A percentile compares a stretch with the other conserved stretches of the same genome.
phyloP scores from a whole-genome alignment of 345 rosid genomes.

The Eucalyptus sp. region DNA sequence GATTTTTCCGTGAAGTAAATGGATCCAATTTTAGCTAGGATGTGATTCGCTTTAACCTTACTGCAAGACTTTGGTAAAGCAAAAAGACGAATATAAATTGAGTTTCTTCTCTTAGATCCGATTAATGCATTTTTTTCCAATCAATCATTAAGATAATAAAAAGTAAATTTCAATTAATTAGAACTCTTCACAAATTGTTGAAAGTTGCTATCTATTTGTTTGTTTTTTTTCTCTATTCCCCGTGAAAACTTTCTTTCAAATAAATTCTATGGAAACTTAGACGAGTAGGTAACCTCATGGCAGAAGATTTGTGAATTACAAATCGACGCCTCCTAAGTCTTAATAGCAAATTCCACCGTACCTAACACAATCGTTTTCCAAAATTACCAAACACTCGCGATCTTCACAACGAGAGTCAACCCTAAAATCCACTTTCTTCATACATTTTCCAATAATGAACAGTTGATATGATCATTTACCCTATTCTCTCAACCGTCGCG shows the following conservation, averaged over 20 bases:
- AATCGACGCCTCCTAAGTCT: neutral
- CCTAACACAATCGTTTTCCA: neutral
- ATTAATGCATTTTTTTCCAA: neutral
- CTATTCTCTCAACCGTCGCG: neutral
- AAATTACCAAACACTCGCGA: neutral
- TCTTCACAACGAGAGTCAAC: neutral
- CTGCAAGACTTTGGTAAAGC: accelerated
- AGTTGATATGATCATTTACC: neutral
- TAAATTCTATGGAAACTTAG: neutral
- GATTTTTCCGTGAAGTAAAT: neutral
- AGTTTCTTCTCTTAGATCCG: neutral
- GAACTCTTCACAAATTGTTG: neutral
- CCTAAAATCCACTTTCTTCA: neutral
- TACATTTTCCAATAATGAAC: neutral
- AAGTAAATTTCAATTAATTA: neutral
- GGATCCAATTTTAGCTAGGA: neutral
- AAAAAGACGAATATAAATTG: neutral
- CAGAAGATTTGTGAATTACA: neutral
- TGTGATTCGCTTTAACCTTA: neutral
- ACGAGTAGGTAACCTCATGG: neutral
- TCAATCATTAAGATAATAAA: neutral
- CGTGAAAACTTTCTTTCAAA: neutral
- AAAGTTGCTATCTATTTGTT: neutral
- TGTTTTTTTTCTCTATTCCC: neutral
- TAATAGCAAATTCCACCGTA: neutral